Evolutionary conservation across 768 basidiomycete species (phyloP).

Genomic region (Naganishia antarctica): DNA sequence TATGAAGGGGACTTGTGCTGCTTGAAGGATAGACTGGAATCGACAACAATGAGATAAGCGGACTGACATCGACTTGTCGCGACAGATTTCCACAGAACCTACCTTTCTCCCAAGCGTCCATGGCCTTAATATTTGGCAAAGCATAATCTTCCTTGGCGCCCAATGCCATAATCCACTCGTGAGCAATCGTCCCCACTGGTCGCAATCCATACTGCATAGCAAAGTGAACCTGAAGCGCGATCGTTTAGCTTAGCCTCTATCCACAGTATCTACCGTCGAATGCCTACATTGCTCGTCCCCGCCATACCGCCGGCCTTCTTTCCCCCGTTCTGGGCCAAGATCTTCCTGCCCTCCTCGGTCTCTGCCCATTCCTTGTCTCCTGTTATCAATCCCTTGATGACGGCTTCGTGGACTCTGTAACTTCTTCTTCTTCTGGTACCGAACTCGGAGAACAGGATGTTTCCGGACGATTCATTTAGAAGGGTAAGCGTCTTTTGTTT

Average conservation of each 20-base stretch:
- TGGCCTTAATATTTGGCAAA: constrained; percentile 64
- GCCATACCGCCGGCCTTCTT: constrained; percentile 56
- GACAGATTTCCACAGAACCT: constrained; percentile 37
- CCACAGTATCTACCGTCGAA: constrained; percentile 10
- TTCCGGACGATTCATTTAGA: constrained; percentile 29
- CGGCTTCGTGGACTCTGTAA: constrained; percentile 68
- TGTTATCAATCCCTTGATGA: constrained; percentile 64
- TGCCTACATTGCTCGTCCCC: constrained; percentile 82
- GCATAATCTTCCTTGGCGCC: constrained; percentile 81
- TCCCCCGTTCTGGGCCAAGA: background rate
- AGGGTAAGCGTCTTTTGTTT: constrained; percentile 66
- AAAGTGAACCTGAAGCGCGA: constrained; percentile 63
- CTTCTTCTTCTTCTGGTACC: constrained; percentile 47
- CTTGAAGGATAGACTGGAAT: constrained; percentile 49
- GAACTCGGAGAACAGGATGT: constrained; percentile 50
- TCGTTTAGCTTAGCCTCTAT: background rate
- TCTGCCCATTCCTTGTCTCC: constrained; percentile 52
- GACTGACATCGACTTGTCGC: background rate
- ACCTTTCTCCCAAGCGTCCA: constrained; percentile 81
- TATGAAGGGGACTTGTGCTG: constrained; percentile 51
- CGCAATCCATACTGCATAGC: constrained; percentile 65
- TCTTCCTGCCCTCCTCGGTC: constrained; percentile 36
- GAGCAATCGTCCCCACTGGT: constrained; percentile 61
- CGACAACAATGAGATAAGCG: no score
- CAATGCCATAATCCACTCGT: constrained; percentile 56